Evolutionary conservation across 306 rosid species (phyloP).

Genomic region (Fragaria ananassa): DNA sequence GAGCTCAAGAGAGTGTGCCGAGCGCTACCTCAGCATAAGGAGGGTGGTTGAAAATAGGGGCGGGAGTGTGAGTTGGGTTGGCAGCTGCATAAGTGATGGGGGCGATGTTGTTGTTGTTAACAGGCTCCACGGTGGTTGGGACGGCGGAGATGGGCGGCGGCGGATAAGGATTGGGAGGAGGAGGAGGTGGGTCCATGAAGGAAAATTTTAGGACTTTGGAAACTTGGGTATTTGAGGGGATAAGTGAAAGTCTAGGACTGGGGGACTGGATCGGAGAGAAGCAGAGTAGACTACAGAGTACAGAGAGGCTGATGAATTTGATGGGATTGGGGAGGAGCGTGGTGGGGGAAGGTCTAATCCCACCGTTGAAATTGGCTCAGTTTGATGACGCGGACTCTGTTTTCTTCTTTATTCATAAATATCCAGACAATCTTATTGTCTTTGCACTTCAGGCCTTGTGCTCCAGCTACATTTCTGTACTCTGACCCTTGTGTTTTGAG

Average conservation of each 20-base stretch:
- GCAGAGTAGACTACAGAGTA: neutral
- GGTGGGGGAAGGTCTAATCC: slow-evolving; percentile 16
- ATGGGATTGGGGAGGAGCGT: slow-evolving; percentile 13
- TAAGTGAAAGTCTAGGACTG: neutral
- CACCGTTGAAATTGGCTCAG: slow-evolving; percentile 28
- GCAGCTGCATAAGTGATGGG: slow-evolving; percentile 14
- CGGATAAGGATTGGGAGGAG: slow-evolving; percentile 26
- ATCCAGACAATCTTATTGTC: neutral
- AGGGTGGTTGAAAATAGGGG: slow-evolving; percentile 39
- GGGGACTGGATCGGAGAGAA: slow-evolving; percentile 5
- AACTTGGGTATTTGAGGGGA: neutral
- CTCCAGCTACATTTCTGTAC: too few relatives aligned
- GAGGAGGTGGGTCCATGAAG: slow-evolving; percentile 61
- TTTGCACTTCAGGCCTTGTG: neutral
- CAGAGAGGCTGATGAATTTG: slow-evolving; percentile 9
- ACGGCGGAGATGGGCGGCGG: slow-evolving; percentile 4
- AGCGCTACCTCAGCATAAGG: slow-evolving; percentile 61
- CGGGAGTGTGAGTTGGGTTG: slow-evolving; percentile 1
- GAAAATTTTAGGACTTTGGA: neutral
- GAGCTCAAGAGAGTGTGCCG: neutral
- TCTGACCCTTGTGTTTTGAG: neutral
- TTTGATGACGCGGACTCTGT: slow-evolving; percentile 32
- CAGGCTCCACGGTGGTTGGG: slow-evolving; percentile 17
- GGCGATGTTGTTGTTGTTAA: neutral
- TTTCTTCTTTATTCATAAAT: neutral